A percentile compares a stretch with the other conserved stretches of the same genome.
These are phyloP conservation scores for Meyerozyma elateridarum DNA, from an alignment of 1,139 yeast genomes.

Conservation along the genomic window DNA sequence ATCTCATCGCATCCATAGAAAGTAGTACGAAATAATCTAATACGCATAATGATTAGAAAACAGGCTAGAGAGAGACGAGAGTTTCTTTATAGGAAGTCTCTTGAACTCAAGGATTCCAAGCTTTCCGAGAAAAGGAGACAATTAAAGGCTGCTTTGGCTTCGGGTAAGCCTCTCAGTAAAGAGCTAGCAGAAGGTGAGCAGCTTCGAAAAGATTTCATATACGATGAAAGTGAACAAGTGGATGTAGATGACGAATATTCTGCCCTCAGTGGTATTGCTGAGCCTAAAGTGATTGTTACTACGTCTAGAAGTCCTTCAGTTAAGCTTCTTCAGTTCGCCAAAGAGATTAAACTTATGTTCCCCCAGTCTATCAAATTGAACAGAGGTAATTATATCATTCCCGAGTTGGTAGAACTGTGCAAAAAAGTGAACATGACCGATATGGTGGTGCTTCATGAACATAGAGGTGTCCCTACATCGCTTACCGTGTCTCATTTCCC, in stretches of 20 bases:
- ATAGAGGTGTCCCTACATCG: slow-evolving; percentile 96
- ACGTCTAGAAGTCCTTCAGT: slow-evolving; percentile 91
- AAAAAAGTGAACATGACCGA: slow-evolving; percentile 68
- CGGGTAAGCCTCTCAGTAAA: slow-evolving; percentile 85
- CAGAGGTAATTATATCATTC: slow-evolving; percentile 88
- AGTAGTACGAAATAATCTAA: not conserved
- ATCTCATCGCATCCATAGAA: slow-evolving; percentile 2
- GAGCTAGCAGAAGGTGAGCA: slow-evolving; percentile 85
- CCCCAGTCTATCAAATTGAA: slow-evolving; percentile 88
- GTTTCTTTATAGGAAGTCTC: slow-evolving; percentile 81
- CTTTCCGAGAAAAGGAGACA: slow-evolving; percentile 83
- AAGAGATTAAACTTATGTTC: slow-evolving; percentile 82
- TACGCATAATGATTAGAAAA: slow-evolving; percentile 59
- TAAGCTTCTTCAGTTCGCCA: slow-evolving; percentile 81
- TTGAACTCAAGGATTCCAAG: slow-evolving; percentile 85
- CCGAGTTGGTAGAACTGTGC: slow-evolving; percentile 82
- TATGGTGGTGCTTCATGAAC: slow-evolving; percentile 84
- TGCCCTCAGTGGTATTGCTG: slow-evolving; percentile 79
- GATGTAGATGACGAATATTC: slow-evolving; percentile 85
- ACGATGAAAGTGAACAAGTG: slow-evolving; percentile 70
- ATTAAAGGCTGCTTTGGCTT: slow-evolving; percentile 80
- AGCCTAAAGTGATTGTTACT: slow-evolving; percentile 90
- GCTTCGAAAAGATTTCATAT: slow-evolving; percentile 75
- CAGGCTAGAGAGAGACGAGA: slow-evolving; percentile 96
- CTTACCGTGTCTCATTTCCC: slow-evolving; percentile 92